Base-by-base conservation (phyloP, 352 stramenopile species). In the Halophytophthora polymorphica region DNA sequence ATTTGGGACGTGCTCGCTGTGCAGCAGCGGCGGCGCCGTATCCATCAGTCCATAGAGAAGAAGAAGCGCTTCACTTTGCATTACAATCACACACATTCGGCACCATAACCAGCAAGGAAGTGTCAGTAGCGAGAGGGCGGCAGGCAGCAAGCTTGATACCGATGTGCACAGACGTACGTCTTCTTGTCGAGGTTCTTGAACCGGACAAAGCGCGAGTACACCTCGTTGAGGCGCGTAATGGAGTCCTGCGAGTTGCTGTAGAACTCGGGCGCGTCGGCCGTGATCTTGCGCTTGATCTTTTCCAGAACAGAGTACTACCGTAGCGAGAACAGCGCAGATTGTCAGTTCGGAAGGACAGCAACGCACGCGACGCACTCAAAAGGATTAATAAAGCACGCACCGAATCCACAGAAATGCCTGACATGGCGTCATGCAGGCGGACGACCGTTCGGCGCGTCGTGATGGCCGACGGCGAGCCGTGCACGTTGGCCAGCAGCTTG, bases 151-250 rank as follows among this genome's bases (percentile, higher is more conserved):
- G 18, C 36, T 21, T n/a, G n/a, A n/a, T n/a, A n/a, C n/a, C n/a
- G 6, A 18, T 37, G 12, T 23, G 15, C 8, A 17, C 8, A 33
- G 4, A 53, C 57, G 35, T 58, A 93, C 83, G 71, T 86, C 50
- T 88, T 86, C 61, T 83, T 86, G 52, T 90, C 73, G 23, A 87
- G 61, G 44, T 82, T 77, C 36, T 79, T 83, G 35, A 88, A 78
- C 50, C 84, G 82, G 58, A 88, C 73, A 52, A 91, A 87, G 19
- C 81, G 71, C 29, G 76, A 89, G 60, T 89, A 93, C 22, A 80
- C 63, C 50, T 90, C 78, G n/a, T 93, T 78, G 3, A 93, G 60
- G 12, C 68, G 66, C 28, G 61, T 64, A 19, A 78, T 67, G 13
- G 76, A 81, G 6, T 78, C 68, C 2, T 83, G 53, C 0, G 66